phyloP scores from a whole-genome alignment of 2,329 filamentous ascomycete genomes.

The Penicillium digitatum region DNA sequence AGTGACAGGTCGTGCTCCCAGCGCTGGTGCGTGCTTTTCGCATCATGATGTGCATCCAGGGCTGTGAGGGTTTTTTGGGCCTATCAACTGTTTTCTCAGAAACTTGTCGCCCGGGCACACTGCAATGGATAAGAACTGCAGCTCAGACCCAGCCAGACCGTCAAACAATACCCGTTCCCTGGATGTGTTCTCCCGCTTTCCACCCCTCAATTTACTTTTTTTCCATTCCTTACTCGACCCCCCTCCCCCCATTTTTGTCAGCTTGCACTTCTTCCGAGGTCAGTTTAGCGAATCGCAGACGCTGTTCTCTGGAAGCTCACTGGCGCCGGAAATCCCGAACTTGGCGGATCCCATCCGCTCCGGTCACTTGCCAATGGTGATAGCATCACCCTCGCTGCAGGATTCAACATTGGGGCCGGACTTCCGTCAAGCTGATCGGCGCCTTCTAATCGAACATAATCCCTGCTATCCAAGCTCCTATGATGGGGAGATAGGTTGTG shows the following conservation, averaged over 20 bases:
- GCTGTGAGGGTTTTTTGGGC: slow-evolving; percentile 1
- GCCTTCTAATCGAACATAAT: slow-evolving; percentile 5
- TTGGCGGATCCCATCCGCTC: background rate
- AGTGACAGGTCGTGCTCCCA: slow-evolving; percentile 8
- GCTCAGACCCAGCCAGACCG: background rate
- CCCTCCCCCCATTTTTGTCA: background rate
- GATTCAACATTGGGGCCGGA: background rate
- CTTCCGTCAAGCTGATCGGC: background rate
- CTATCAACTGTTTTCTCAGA: slow-evolving; percentile 2
- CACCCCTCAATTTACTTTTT: background rate
- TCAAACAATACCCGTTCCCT: background rate
- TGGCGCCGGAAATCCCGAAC: background rate
- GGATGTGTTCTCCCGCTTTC: background rate
- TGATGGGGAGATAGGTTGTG: slow-evolving; percentile 7
- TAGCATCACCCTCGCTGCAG: background rate
- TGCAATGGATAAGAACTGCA: background rate
- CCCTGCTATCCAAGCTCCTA: slow-evolving; percentile 6
- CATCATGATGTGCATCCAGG: slow-evolving; percentile 10
- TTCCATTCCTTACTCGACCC: background rate
- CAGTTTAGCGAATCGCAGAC: background rate
- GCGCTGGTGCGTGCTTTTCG: slow-evolving; percentile 2
- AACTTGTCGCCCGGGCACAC: background rate
- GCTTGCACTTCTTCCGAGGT: background rate
- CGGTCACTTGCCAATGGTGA: background rate
- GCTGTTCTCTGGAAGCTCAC: background rate